Percentiles rank a stretch among this genome's conserved stretches.
Evolutionary conservation across 192 early-diverging fungal genomes (phyloP).

Genomic region (Coemansia sp.): DNA sequence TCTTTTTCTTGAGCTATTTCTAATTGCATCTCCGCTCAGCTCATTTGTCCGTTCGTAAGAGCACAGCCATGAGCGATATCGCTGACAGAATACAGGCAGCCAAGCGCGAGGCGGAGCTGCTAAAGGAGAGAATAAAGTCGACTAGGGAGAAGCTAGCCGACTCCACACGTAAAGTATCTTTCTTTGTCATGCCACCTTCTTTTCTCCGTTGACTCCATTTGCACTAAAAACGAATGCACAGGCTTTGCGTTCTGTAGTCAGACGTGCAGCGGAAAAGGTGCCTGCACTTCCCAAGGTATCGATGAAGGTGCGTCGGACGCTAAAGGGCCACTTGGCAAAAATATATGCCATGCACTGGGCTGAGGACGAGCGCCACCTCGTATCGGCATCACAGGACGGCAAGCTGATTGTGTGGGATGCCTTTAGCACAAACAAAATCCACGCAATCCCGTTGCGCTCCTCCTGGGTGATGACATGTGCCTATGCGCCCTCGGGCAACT

Average conservation of each 20-base stretch:
- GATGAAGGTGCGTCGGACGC: conserved; percentile 94
- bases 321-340: conserved; percentile 98
- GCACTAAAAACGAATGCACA: background rate
- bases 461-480: conserved; percentile 99
- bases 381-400: conserved; percentile 98
- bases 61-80: conserved; percentile 63
- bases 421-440: conserved; percentile 97
- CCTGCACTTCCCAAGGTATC: conserved; percentile 83
- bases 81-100: conserved; percentile 86
- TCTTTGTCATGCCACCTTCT: background rate
- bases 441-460: conserved; percentile 96
- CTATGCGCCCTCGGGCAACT: conserved; percentile 96
- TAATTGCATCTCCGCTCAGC: conserved; percentile 1
- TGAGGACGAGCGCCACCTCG: conserved; percentile 93
- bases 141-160: conserved; percentile 93
- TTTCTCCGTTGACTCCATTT: background rate
- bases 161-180: conserved; percentile 81
- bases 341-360: conserved; percentile 99
- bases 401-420: conserved; percentile 99
- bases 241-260: conserved; percentile 57
- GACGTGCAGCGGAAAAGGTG: conserved; percentile 79
- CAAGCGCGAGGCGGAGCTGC: conserved; percentile 88
- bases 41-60: background rate
- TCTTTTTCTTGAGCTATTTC: background rate
- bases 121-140: conserved; percentile 95